phyloP scores from a whole-genome alignment of 352 stramenopile species.

The Thraustotheca clavata region DNA sequence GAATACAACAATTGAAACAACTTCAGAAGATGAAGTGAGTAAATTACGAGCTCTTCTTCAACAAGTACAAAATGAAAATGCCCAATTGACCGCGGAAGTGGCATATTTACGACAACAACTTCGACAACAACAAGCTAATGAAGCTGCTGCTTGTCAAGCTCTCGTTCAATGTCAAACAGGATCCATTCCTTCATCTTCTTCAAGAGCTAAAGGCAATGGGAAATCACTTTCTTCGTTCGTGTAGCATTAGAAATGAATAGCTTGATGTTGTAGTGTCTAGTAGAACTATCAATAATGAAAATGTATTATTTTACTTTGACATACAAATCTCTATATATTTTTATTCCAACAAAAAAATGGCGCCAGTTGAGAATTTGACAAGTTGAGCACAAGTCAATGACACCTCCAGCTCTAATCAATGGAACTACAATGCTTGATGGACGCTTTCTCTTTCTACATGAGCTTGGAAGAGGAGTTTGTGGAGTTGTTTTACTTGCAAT shows the following conservation, averaged over 20 bases:
- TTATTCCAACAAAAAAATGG: background rate
- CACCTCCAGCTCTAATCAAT: slow-evolving; percentile 30
- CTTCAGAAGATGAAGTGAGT: slow-evolving; percentile 4
- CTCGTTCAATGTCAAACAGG: slow-evolving; percentile 10
- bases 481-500: slow-evolving; percentile 52
- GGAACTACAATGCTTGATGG: slow-evolving; percentile 54
- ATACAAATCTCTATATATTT: background rate
- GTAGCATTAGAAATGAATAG: background rate
- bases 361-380: background rate
- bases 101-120: slow-evolving; percentile 54
- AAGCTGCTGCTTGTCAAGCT: slow-evolving; percentile 13
- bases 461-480: slow-evolving; percentile 62
- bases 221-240: background rate
- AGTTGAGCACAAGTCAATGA: no score
- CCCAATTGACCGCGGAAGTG: slow-evolving; percentile 52
- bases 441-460: slow-evolving; percentile 64
- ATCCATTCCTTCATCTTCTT: background rate
- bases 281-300: no score
- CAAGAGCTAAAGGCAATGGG: background rate
- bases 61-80: slow-evolving; percentile 64
- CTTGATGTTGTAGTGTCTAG: no score
- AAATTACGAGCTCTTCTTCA: slow-evolving; percentile 51
- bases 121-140: slow-evolving; percentile 15
- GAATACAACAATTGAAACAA: background rate
- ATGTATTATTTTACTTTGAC: background rate